A percentile compares a stretch with the other conserved stretches of the same genome.
These are phyloP conservation scores for Kwoniella botswanensis DNA, from an alignment of 768 basidiomycete species.

Conservation along the genomic window DNA sequence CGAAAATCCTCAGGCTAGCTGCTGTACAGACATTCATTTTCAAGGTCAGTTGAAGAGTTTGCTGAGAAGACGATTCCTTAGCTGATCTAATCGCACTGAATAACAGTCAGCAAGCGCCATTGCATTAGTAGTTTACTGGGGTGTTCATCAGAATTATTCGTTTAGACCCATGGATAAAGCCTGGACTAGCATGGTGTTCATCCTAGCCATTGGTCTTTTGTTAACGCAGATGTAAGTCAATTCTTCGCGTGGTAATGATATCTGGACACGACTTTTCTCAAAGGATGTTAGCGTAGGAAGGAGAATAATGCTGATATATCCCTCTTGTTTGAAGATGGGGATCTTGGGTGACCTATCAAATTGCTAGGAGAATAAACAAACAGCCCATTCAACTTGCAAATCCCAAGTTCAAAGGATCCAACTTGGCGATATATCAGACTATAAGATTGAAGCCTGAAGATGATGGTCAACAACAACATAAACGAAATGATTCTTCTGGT, in stretches of 20 bases:
- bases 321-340: conserved; percentile 29
- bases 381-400: neutral
- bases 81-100: neutral
- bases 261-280: too few relatives aligned
- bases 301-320: neutral
- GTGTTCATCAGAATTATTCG: conserved; percentile 30
- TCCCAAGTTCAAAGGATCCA: neutral
- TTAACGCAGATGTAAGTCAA: conserved; percentile 42
- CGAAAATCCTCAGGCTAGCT: conserved; percentile 31
- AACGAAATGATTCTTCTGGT: neutral
- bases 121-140: conserved; percentile 42
- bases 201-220: conserved; percentile 39
- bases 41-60: conserved; percentile 26
- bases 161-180: conserved; percentile 36
- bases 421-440: conserved; percentile 10
- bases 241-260: neutral
- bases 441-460: conserved; percentile 1
- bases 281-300: too few relatives aligned
- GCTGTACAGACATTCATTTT: conserved; percentile 39
- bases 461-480: neutral
- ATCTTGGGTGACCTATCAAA: conserved; percentile 37
- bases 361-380: conserved; percentile 13
- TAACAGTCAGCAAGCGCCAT: conserved; percentile 35
- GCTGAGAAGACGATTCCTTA: neutral
- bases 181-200: conserved; percentile 33